Evolutionary conservation across 768 basidiomycete genomes (phyloP), one percentile per base, ranked within the genome.

Genomic region (Gautieria morchelliformis): DNA sequence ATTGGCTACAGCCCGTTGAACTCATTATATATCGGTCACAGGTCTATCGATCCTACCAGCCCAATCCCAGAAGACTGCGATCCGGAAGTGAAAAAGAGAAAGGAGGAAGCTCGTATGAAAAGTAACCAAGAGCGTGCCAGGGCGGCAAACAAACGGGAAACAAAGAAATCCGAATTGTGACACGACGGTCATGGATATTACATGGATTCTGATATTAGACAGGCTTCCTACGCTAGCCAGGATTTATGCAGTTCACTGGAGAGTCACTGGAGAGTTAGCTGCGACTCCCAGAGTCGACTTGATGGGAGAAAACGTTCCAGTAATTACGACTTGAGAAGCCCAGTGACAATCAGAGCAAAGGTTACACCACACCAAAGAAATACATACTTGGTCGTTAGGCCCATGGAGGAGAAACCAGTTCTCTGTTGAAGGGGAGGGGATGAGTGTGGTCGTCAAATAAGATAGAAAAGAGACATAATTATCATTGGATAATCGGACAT

Each of bases 401-500:
- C 20, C 20, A 37, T 57, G 45, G 32, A 39, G 45, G 6, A 49
- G 33, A 6, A 57, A 50, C 56, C 56, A 57, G 35, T 57, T 57
- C 40, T 39, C 56, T 57, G 27, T 55, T 14, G 6, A 44, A 49
- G 15, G n/a, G 24, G 9, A 6, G 32, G 7, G 24, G 27, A 33
- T 55, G 37, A 53, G 17, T n/a, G 14, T 55, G 11, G 37, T 30
- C 46, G 45, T 22, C 19, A 20, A 12, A 40, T 48, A 17, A 48
- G 20, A 48, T 15, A 57, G 27, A 57, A 27, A 20, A 47, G 27
- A 19, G 33, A 22, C 56, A 24, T 57, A 57, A 22, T 57, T 59
- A 91, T 68, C 60, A 91, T 79, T 2, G 89, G 85, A 61, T 89
- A 91, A 65, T 90, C 89, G 39, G 88, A 83, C 79, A 89, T 89